These are phyloP conservation scores for Geotrichum klebahnii DNA, from an alignment of 1,139 yeast genomes.

Conservation along the genomic window DNA sequence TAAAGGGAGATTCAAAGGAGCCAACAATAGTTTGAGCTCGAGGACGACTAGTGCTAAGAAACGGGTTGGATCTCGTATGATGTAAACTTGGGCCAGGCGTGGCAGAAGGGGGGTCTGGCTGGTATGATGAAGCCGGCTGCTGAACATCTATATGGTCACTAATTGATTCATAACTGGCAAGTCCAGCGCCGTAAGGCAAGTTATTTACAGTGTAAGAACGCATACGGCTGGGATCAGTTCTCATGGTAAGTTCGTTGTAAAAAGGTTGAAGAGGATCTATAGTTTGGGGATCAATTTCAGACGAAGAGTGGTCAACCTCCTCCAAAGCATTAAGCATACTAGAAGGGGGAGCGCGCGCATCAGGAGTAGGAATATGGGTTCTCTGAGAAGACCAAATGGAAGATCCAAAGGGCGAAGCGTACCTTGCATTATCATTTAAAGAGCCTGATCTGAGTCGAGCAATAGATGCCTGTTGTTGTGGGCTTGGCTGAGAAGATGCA, in stretches of 20 bases:
- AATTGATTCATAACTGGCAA: slow-evolving; percentile 26
- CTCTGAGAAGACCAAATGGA: slow-evolving; percentile 35
- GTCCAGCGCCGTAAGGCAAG: slow-evolving; percentile 32
- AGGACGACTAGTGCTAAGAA: slow-evolving; percentile 23
- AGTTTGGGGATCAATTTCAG: slow-evolving; percentile 17
- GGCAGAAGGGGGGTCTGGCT: slow-evolving; percentile 18
- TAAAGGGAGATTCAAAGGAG: slow-evolving; percentile 24
- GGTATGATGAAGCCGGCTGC: too few relatives aligned
- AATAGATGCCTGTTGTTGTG: slow-evolving; percentile 17
- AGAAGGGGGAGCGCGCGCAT: slow-evolving; percentile 22
- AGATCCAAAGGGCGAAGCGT: slow-evolving; percentile 35
- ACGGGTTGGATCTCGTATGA: slow-evolving; percentile 7
- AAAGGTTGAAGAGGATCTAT: slow-evolving; percentile 39
- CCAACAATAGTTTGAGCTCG: slow-evolving; percentile 30
- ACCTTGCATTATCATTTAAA: slow-evolving; percentile 32
- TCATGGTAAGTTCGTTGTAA: slow-evolving; percentile 33
- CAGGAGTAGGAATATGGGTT: slow-evolving; percentile 18
- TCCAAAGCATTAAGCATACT: slow-evolving; percentile 21
- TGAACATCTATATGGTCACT: slow-evolving; percentile 24
- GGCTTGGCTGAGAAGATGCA: slow-evolving; percentile 18
- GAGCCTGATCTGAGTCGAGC: slow-evolving; percentile 38
- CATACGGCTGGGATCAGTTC: slow-evolving; percentile 40
- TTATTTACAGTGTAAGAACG: slow-evolving; percentile 41
- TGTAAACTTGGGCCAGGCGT: slow-evolving; percentile 19
- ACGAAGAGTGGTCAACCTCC: slow-evolving; percentile 23